Percentiles rank a stretch among this genome's conserved stretches.
Evolutionary conservation across 2,329 filamentous ascomycete species (phyloP).

Genomic region (Hypoxylon sp.): DNA sequence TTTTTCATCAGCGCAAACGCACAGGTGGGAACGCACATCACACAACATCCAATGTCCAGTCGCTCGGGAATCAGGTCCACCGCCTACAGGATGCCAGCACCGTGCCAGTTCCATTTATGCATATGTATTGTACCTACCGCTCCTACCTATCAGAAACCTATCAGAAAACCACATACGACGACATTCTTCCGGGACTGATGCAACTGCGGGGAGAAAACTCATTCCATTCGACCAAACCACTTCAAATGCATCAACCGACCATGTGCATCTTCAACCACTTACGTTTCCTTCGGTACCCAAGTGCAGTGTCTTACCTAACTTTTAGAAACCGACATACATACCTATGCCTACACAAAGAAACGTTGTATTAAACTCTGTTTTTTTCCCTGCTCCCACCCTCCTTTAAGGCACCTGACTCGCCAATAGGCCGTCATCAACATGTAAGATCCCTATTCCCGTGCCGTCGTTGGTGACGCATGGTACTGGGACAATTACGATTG

Average conservation of each 20-base stretch:
- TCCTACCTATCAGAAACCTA: conserved; percentile 17
- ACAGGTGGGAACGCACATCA: conserved; percentile 23
- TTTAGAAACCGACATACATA: conserved; percentile 4
- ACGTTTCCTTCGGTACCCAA: conserved; percentile 1
- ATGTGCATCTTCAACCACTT: conserved; percentile 27
- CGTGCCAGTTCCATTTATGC: conserved; percentile 1
- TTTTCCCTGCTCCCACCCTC: conserved; percentile 4
- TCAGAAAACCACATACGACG: conserved; percentile 16
- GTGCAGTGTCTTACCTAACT: conserved; percentile 6
- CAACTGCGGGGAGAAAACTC: conserved; percentile 33
- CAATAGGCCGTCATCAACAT: conserved; percentile 43
- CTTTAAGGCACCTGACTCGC: conserved; percentile 36
- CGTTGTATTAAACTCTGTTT: conserved; percentile 37
- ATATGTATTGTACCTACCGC: conserved; percentile 23
- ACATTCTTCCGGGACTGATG: conserved; percentile 34
- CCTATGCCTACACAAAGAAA: conserved; percentile 24
- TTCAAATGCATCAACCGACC: conserved; percentile 26
- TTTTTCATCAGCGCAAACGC: conserved; percentile 18
- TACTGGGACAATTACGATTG: conserved; percentile 36
- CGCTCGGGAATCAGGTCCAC: conserved; percentile 41
- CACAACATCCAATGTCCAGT: conserved; percentile 39
- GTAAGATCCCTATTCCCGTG: conserved; percentile 45
- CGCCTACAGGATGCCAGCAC: conserved; percentile 25
- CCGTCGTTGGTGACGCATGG: conserved; percentile 41
- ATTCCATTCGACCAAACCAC: conserved; percentile 27